Evolutionary conservation across 805 yeast genomes (phyloP).

Genomic region (Pichia gijzeniarum): DNA sequence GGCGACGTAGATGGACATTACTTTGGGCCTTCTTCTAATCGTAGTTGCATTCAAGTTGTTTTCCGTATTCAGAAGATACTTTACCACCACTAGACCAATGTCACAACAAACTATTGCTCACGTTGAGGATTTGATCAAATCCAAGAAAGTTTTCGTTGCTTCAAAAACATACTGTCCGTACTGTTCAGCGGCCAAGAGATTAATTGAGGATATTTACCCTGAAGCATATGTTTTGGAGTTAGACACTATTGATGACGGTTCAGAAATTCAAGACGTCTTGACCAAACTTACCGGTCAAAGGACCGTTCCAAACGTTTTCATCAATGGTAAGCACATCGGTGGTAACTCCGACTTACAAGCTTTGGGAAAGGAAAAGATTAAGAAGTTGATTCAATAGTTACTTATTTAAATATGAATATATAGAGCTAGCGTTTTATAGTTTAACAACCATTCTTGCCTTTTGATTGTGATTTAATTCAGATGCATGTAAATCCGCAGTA

Average conservation of each 20-base stretch:
- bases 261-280: conserved; percentile 75
- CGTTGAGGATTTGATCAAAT: conserved; percentile 58
- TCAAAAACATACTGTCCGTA: conserved; percentile 74
- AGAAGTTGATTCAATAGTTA: conserved; percentile 2
- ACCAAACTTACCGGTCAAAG: conserved; percentile 76
- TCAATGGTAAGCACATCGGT: conserved; percentile 88
- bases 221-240: conserved; percentile 52
- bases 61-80: conserved; percentile 24
- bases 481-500: too few relatives aligned
- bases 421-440: too few relatives aligned
- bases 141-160: conserved; percentile 70
- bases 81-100: conserved; percentile 40
- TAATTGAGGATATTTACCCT: conserved; percentile 32
- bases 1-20: not conserved
- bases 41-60: conserved; percentile 24
- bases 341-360: conserved; percentile 88
- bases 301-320: conserved; percentile 90
- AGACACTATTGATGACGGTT: conserved; percentile 58
- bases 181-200: conserved; percentile 46
- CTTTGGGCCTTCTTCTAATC: not conserved
- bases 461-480: too few relatives aligned
- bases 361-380: conserved; percentile 36
- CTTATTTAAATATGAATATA: too few relatives aligned
- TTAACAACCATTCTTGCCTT: too few relatives aligned
- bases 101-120: conserved; percentile 49